Evolutionary conservation across 257 asterid species (phyloP).

Genomic region (Rehmannia glutinosa): DNA sequence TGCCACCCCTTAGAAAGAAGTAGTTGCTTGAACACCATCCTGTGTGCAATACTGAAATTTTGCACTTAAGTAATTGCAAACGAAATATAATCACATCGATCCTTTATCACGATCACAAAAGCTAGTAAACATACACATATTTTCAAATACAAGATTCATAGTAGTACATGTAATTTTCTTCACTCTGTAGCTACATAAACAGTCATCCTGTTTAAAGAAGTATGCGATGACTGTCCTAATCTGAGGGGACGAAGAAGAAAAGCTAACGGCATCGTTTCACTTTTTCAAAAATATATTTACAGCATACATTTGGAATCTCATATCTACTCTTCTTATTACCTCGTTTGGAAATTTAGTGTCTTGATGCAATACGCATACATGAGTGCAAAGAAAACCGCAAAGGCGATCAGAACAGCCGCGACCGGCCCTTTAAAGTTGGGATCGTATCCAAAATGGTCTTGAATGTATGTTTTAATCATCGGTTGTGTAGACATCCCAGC

Average conservation of each 20-base stretch:
- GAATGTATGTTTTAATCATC: conserved; percentile 45
- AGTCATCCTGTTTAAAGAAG: no score
- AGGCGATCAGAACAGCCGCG: conserved; percentile 52
- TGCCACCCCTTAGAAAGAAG: no score
- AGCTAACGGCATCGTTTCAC: background rate
- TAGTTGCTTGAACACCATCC: no score
- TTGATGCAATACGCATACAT: conserved; percentile 64
- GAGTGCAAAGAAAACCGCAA: conserved; percentile 51
- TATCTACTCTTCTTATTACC: conserved; percentile 22
- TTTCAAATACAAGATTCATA: background rate
- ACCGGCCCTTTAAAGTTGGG: conserved; percentile 56
- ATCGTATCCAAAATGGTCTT: conserved; percentile 62
- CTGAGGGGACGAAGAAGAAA: background rate
- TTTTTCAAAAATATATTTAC: conserved; percentile 5
- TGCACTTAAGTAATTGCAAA: background rate
- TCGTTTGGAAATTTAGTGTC: conserved; percentile 50
- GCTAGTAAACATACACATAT: background rate
- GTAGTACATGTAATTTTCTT: background rate
- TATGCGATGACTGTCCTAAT: no score
- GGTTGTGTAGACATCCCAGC: conserved; percentile 42
- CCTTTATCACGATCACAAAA: background rate
- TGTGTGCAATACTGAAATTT: no score
- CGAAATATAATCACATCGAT: background rate
- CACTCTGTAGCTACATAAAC: no score
- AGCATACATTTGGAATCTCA: background rate